Evolutionary conservation across 768 basidiomycete species (phyloP), one percentile per base, ranked within the genome.

Genomic region (Trametes cingulata): DNA sequence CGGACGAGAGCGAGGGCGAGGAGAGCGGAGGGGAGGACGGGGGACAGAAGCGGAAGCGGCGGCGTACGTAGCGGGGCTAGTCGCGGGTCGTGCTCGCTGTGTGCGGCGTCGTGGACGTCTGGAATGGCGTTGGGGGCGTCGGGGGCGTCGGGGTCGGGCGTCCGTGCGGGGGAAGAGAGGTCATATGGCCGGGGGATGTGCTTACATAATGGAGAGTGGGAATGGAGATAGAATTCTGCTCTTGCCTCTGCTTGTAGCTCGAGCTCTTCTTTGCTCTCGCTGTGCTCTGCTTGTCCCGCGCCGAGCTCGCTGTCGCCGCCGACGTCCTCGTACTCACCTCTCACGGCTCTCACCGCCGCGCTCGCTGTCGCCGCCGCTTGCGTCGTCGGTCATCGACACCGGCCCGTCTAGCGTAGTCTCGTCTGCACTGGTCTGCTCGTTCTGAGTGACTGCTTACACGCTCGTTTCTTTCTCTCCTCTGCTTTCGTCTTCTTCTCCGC

Each of bases 11-110:
- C 37, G 53, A 56, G 40, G 61, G 48, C 13, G 56, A 51, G 49
- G 63, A 61, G n/a, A 59, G 53, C 36, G 73, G 65, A 41, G 65
- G 67, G 35, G 74, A 60, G 27, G 65, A 49, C 8, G 42, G 47
- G 24, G 57, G 65, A 57, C 62, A 42, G 50, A 59, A 53, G 8
- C 52, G 49, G 49, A 70, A 70, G 43, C 53, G 65, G 59, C 62
- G 51, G 36, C 67, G 64, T 45, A 39, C 56, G 50, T 42, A 52
- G 54, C 17, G 33, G 37, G 27, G n/a, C n/a, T n/a, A n/a, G n/a
- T n/a, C 12, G 29, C 15, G 24, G 29, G 10, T 45, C 20, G 22
- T 6, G 19, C n/a, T 29, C 47, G 47, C 25, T 8, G 45, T 52
- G 3, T 24, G 1, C 27, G 12, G 46, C 27, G 47, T 20, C 36